Conservation (phyloP, 2,329 filamentous ascomycete genomes). For the Talaromyces sp. region DNA sequence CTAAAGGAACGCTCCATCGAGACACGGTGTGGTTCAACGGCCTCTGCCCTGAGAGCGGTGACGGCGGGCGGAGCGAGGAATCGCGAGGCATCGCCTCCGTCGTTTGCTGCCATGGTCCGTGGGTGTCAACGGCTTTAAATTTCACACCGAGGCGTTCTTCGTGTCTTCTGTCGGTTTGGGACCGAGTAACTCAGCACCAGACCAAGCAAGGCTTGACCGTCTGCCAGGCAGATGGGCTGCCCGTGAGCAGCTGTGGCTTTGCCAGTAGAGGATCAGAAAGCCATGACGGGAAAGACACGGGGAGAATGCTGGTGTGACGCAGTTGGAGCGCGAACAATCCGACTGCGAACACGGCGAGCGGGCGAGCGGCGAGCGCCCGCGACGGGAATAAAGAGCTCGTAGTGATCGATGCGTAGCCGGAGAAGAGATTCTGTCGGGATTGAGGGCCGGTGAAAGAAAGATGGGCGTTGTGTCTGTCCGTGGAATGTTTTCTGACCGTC, state of each 20-base stretch:
- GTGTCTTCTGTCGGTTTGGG: background rate
- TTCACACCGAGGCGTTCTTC: background rate
- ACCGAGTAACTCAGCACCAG: slow-evolving; percentile 1
- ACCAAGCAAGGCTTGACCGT: slow-evolving; percentile 32
- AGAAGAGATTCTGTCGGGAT: background rate
- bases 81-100: slow-evolving; percentile 25
- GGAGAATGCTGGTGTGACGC: slow-evolving; percentile 2
- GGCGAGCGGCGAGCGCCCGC: background rate
- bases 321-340: slow-evolving; percentile 5
- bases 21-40: slow-evolving; percentile 31
- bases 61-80: slow-evolving; percentile 42
- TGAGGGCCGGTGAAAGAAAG: background rate
- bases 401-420: background rate
- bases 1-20: slow-evolving; percentile 63
- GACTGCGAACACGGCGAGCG: slow-evolving; percentile 3
- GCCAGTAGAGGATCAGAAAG: slow-evolving; percentile 34
- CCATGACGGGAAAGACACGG: slow-evolving; percentile 25
- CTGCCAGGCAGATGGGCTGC: slow-evolving; percentile 42
- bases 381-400: background rate
- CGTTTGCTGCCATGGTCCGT: slow-evolving; percentile 39
- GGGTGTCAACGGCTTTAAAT: background rate
- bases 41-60: slow-evolving; percentile 40
- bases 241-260: slow-evolving; percentile 36
- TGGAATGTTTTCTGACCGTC: background rate
- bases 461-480: background rate